Percentiles rank a stretch among this genome's conserved stretches.
These are phyloP conservation scores for Pneumocystis wakefieldiae DNA, from an alignment of 1,139 yeast genomes.

Conservation along the genomic window DNA sequence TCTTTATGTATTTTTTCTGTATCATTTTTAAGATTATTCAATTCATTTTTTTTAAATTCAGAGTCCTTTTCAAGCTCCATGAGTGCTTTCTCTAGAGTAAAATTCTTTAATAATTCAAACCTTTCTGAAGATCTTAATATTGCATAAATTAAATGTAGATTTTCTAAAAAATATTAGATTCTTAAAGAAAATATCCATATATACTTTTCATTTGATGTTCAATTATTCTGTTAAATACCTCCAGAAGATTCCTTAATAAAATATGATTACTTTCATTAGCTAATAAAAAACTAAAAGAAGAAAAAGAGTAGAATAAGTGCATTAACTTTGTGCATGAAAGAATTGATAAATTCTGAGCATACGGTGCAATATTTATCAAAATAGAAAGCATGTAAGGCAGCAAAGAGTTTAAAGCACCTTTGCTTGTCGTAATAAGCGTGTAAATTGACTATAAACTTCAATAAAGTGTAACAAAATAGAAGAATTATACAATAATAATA, in stretches of 20 bases:
- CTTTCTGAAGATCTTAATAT: conserved; percentile 20
- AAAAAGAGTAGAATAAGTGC: conserved; percentile 37
- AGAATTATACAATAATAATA: conserved; percentile 16
- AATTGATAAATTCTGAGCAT: conserved; percentile 32
- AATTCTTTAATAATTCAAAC: conserved; percentile 16
- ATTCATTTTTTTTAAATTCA: conserved; percentile 2
- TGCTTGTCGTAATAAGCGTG: conserved; percentile 17
- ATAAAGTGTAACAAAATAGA: not conserved
- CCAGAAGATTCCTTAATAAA: conserved; percentile 29
- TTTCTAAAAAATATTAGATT: conserved; percentile 9
- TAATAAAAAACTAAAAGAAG: conserved; percentile 31
- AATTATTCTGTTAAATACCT: conserved; percentile 19
- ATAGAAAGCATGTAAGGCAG: conserved; percentile 22
- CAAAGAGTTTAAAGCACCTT: conserved; percentile 15
- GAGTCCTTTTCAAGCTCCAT: conserved; percentile 10
- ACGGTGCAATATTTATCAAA: conserved; percentile 24
- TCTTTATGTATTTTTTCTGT: not conserved
- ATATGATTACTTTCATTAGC: conserved; percentile 40
- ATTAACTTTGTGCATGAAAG: conserved; percentile 42
- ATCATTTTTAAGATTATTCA: conserved; percentile 4
- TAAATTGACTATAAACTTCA: conserved; percentile 11
- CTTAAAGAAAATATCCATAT: conserved; percentile 6
- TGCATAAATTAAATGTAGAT: conserved; percentile 22
- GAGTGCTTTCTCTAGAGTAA: conserved; percentile 16
- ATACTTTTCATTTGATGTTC: conserved; percentile 19